These are phyloP conservation scores for Suillus subaureus DNA, from an alignment of 768 basidiomycete genomes.

Conservation along the genomic window DNA sequence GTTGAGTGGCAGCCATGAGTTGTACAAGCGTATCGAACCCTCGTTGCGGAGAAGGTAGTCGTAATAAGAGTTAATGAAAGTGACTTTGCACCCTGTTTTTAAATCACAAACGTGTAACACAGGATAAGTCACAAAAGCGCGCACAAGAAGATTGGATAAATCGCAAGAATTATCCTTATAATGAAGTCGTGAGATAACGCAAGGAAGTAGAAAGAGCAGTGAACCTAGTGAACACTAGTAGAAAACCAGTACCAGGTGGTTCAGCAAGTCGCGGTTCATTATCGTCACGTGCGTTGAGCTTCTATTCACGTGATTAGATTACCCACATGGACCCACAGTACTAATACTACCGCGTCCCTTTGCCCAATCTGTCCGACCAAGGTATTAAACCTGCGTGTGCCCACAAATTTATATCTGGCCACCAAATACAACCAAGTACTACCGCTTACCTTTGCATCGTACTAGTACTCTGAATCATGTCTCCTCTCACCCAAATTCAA, in stretches of 20 bases:
- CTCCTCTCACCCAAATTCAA: too few species aligned
- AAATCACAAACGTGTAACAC: conserved; percentile 5
- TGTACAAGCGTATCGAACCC: conserved; percentile 14
- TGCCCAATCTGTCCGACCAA: too few species aligned
- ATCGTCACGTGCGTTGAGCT: conserved; percentile 38
- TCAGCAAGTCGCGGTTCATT: conserved; percentile 28
- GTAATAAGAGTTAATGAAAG: conserved; percentile 28
- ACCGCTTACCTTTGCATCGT: too few species aligned
- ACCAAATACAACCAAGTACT: too few species aligned
- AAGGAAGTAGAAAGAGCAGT: conserved; percentile 10
- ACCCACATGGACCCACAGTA: not conserved
- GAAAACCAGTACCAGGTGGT: not conserved
- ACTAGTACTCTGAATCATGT: too few species aligned
- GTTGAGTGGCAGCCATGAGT: conserved; percentile 52
- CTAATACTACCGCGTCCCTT: not conserved
- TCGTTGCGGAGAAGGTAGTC: conserved; percentile 11
- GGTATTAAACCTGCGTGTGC: too few species aligned
- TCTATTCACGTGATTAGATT: not conserved
- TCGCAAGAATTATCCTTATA: conserved; percentile 17
- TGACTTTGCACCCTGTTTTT: conserved; percentile 16
- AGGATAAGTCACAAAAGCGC: not conserved
- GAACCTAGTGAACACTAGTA: not conserved
- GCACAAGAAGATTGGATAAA: not conserved
- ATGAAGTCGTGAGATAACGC: conserved; percentile 21
- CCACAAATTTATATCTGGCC: not conserved